Percentiles rank a stretch among this genome's conserved stretches.
Evolutionary conservation across 2,329 filamentous ascomycete genomes (phyloP).

Genomic region (Fusarium nematophilum): DNA sequence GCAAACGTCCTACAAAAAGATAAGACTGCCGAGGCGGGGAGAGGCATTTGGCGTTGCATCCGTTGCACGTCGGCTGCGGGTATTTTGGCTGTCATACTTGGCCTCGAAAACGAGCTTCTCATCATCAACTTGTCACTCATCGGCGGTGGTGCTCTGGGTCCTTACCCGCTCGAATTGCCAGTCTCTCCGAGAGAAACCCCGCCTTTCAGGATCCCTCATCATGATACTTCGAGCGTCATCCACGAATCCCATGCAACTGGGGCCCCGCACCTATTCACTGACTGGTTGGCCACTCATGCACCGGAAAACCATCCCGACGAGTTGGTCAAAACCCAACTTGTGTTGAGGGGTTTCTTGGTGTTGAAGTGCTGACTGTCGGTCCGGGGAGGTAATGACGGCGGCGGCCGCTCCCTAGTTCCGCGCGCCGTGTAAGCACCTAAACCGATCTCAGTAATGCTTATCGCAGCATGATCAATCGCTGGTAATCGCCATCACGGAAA

Average conservation of each 20-base stretch:
- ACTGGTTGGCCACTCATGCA: no score
- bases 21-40: slow-evolving; percentile 11
- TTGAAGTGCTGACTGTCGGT: no score
- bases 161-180: slow-evolving; percentile 9
- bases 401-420: not conserved
- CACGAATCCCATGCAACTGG: no score
- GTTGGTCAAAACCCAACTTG: no score
- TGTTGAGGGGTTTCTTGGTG: no score
- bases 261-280: no score
- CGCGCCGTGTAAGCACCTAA: no score
- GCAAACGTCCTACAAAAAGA: not conserved
- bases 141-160: no score
- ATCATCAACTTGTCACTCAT: slow-evolving; percentile 31
- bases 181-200: slow-evolving; percentile 35
- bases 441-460: slow-evolving; percentile 17
- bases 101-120: no score
- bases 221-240: slow-evolving; percentile 33
- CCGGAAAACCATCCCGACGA: no score
- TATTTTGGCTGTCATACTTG: not conserved
- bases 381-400: no score
- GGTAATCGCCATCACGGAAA: not conserved
- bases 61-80: not conserved
- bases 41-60: slow-evolving; percentile 5
- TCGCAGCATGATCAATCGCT: slow-evolving; percentile 8
- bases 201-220: slow-evolving; percentile 4